Conservation (phyloP, 129 eudicot species). For the Lonicera japonica region DNA sequence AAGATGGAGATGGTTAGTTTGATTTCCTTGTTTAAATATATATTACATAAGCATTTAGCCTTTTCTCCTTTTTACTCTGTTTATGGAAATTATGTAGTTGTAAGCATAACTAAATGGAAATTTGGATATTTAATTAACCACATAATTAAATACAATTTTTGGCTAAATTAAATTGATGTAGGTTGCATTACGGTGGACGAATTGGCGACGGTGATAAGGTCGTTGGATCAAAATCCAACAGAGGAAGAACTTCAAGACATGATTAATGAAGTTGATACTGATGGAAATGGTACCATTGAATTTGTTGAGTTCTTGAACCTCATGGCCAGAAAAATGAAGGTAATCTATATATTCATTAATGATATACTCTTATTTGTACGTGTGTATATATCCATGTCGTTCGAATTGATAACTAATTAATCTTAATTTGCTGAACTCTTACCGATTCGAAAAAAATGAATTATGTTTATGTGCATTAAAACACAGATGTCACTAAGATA, state of each 20-base stretch:
- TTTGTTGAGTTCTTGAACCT: conserved; percentile 46
- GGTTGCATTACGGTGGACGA: conserved; percentile 55
- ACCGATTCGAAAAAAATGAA: too few relatives aligned
- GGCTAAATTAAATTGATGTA: not conserved
- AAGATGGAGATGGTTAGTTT: conserved; percentile 47
- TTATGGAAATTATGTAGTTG: too few relatives aligned
- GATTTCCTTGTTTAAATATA: not conserved
- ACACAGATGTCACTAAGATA: too few relatives aligned
- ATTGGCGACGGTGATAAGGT: conserved; percentile 45
- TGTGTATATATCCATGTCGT: too few relatives aligned
- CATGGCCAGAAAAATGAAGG: conserved; percentile 53
- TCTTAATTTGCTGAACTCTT: too few relatives aligned
- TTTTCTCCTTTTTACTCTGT: too few relatives aligned
- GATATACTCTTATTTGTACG: too few relatives aligned
- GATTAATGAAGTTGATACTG: conserved; percentile 44
- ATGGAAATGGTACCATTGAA: conserved; percentile 50
- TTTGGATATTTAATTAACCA: too few relatives aligned
- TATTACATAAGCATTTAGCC: too few relatives aligned
- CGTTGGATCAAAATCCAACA: conserved; percentile 50
- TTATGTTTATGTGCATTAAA: too few relatives aligned
- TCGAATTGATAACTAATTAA: too few relatives aligned
- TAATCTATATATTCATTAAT: not conserved
- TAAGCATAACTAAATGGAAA: not conserved
- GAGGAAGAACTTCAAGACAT: conserved; percentile 48
- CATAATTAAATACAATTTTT: too few relatives aligned